Evolutionary conservation across 2,329 filamentous ascomycete species (phyloP), one percentile per base, ranked within the genome.

Genomic region (Cadophora gregata): DNA sequence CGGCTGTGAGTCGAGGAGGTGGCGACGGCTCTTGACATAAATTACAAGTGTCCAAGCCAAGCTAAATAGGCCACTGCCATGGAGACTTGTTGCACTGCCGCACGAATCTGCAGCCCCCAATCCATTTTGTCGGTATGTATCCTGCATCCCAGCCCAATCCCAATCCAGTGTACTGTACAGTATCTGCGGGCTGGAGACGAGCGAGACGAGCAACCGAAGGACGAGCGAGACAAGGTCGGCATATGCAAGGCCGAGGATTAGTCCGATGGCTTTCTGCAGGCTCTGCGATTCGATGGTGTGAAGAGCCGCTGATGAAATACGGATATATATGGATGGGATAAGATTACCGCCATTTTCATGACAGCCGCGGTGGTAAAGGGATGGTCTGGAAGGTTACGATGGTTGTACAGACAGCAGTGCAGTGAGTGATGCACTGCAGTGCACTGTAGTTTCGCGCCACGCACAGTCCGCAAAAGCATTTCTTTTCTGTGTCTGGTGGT

Each of bases 401-500:
- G 12, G 8, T 36, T 36, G 33, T 36, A 36, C 33, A 36, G 33
- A 10, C 33, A 36, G 33, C n/a, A n/a, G n/a, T n/a, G n/a, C n/a
- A n/a, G n/a, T n/a, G n/a, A n/a, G n/a, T n/a, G n/a, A n/a, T n/a
- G n/a, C n/a, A n/a, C 19, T 19, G 3, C 38, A 5, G 6, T 6
- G 14, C 16, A 19, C 14, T n/a, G 1, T 45, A 19, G 6, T 45
- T 45, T 12, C 14, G 1, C 38, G 6, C 12, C 14, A 1, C n/a
- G 58, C 58, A 45, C 58, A 38, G 36, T 48, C 58, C 58, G 8
- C 38, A 21, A 60, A 21, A 21, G 38, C 16, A n/a, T 12, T 60
- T 47, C 33, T 58, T 29, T 14, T 38, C 6, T 29, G 24, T 24
- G 10, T 60, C 29, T 29, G 42, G 69, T 62, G 62, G 66, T 70